These are phyloP conservation scores for Davidsoniella neocaledoniae DNA, from an alignment of 2,329 filamentous ascomycete species.

Conservation along the genomic window DNA sequence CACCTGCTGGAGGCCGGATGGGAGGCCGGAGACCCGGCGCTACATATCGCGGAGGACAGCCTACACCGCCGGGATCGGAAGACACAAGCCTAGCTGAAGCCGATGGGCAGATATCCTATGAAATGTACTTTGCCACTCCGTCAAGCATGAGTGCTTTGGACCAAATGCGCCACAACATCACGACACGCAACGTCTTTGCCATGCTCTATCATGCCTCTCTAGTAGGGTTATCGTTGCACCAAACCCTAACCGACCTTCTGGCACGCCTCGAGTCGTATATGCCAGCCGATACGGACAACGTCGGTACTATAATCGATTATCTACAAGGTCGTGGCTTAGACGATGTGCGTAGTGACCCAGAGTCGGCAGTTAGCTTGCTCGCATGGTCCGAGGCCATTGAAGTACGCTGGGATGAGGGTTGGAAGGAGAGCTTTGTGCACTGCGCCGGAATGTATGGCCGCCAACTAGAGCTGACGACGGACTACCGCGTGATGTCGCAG, in stretches of 20 bases:
- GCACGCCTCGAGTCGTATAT: conserved; percentile 42
- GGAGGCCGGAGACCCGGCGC: neutral
- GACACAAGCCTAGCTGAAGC: conserved; percentile 29
- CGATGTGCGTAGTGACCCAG: conserved; percentile 44
- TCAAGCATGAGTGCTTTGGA: conserved; percentile 29
- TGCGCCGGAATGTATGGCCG: conserved; percentile 43
- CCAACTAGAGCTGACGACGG: conserved; percentile 32
- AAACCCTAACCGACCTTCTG: conserved; percentile 46
- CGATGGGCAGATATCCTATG: conserved; percentile 40
- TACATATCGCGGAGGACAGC: conserved; percentile 16
- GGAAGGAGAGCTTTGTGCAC: conserved; percentile 50
- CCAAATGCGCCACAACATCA: conserved; percentile 41
- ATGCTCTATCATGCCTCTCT: conserved; percentile 46
- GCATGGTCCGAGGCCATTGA: conserved; percentile 47
- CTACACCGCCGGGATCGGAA: conserved; percentile 23
- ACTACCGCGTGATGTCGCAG: conserved; percentile 41
- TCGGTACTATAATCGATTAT: conserved; percentile 44
- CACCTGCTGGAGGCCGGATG: conserved; percentile 18
- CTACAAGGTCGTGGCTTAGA: conserved; percentile 42
- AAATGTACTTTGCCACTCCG: conserved; percentile 47
- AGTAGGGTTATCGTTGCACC: conserved; percentile 45
- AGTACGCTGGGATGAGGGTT: conserved; percentile 49
- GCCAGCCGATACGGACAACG: conserved; percentile 37
- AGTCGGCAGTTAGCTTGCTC: conserved; percentile 42
- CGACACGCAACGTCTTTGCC: conserved; percentile 53